A percentile compares a stretch with the other conserved stretches of the same genome.
Evolutionary conservation across 2,329 filamentous ascomycete species (phyloP).

Genomic region (Plectosphaerella cucumerina): DNA sequence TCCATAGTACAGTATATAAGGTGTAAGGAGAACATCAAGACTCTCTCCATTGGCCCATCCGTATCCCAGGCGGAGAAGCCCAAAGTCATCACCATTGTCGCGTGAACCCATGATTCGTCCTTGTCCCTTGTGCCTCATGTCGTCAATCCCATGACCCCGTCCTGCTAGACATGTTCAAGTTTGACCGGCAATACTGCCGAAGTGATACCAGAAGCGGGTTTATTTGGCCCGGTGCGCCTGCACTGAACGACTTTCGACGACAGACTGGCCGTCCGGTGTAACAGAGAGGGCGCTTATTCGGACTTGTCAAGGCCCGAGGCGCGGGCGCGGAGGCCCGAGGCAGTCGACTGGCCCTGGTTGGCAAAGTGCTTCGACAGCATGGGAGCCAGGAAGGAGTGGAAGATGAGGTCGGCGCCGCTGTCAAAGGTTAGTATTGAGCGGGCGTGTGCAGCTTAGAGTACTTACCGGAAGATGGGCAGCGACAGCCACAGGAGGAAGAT

Average conservation of each 20-base stretch:
- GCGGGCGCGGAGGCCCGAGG: slow-evolving; percentile 84
- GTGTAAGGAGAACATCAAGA: background rate
- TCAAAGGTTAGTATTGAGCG: background rate
- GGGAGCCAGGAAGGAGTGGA: slow-evolving; percentile 92
- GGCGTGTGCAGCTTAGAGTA: slow-evolving; percentile 11
- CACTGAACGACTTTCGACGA: too few relatives aligned
- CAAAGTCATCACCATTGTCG: background rate
- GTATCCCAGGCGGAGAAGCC: background rate
- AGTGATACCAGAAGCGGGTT: too few relatives aligned
- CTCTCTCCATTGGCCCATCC: background rate
- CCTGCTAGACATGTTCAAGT: too few relatives aligned
- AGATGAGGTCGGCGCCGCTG: slow-evolving; percentile 93
- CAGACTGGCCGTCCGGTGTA: background rate
- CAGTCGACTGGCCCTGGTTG: slow-evolving; percentile 58
- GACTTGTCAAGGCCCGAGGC: slow-evolving; percentile 72
- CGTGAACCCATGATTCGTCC: background rate
- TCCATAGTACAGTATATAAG: background rate
- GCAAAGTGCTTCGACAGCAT: slow-evolving; percentile 91
- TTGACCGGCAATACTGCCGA: too few relatives aligned
- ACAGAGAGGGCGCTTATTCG: slow-evolving; percentile 47
- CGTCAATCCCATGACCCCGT: background rate
- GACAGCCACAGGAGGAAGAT: slow-evolving; percentile 96
- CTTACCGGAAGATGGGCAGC: slow-evolving; percentile 88
- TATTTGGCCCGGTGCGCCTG: too few relatives aligned
- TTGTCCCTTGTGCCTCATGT: background rate